Evolutionary conservation across 2,329 filamentous ascomycete genomes (phyloP), one percentile per base, ranked within the genome.

Genomic region (Aspergillus sojae): DNA sequence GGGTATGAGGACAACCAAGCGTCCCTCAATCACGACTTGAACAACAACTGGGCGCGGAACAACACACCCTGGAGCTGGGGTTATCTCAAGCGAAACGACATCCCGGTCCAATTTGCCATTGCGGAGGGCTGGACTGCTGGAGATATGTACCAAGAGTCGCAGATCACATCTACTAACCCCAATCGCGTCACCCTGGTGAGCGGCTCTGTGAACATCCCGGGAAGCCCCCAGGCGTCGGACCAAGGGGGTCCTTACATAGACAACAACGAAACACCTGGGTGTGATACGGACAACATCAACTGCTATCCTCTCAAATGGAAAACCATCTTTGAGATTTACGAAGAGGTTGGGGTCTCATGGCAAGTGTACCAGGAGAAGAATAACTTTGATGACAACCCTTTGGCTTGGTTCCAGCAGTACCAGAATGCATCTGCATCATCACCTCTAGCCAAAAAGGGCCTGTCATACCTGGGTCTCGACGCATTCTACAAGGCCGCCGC

Each of bases 101-200:
- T 87, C n/a, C 84, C 84, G 0, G 78, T 84, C 19, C 84, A 87
- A 21, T 87, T 82, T 70, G 80, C 81, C 4, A 79, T 87, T 66
- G 84, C 84, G 0, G 85, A 87, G 61, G 82, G 78, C 11, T 87
- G 82, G 80, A 83, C 84, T 0, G 69, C 85, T 21, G 84, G 79
- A 2, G 85, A 87, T 68, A 87, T 86, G 84, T 86, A 87, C 63
- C 84, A 82, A 78, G 83, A 86, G 72, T 76, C 78, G 2, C 80
- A 84, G 59, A 81, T 86, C 36, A 83, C 83, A 0, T 79, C 83
- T 0, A 86, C 84, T 0, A 83, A 81, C 59, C 83, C 84, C 3
- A 86, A 86, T 67, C 79, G 84, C 58, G 84, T 84, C 4, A 80
- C 78, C 5, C 80, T 84, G 77, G 76, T 82, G 34, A 83, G 81